A percentile compares a stretch with the other conserved stretches of the same genome.
Evolutionary conservation across 148 eudicot genomes (phyloP).

Genomic region (Dianthus caryophyllus): DNA sequence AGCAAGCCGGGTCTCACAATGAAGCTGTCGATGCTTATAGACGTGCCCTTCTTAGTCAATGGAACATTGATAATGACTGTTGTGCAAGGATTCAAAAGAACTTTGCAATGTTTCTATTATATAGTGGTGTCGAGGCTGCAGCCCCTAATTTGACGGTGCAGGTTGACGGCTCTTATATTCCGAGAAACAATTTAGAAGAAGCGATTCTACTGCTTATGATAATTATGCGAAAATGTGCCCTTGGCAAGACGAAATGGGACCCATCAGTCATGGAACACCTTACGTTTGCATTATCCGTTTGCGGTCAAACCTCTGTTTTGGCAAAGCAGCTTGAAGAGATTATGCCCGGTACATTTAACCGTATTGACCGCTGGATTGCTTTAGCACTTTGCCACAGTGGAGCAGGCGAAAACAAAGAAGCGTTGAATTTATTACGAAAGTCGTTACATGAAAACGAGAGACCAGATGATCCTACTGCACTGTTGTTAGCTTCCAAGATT

Average conservation of each 20-base stretch:
- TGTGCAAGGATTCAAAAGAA: constrained; percentile 82
- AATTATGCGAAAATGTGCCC: constrained; percentile 63
- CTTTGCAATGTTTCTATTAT: constrained; percentile 81
- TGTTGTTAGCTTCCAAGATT: constrained; percentile 76
- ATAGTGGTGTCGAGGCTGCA: constrained; percentile 80
- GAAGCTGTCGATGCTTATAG: constrained; percentile 85
- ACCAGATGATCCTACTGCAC: constrained; percentile 59
- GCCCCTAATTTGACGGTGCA: constrained; percentile 82
- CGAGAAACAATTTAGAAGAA: constrained; percentile 90
- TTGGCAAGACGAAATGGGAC: constrained; percentile 81
- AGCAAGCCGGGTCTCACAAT: constrained; percentile 52
- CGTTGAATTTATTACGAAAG: constrained; percentile 70
- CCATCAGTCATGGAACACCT: constrained; percentile 88
- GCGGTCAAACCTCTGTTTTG: constrained; percentile 71
- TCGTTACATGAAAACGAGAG: constrained; percentile 70
- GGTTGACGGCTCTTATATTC: constrained; percentile 83
- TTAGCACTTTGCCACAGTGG: constrained; percentile 74
- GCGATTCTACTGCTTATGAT: constrained; percentile 83
- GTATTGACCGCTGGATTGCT: constrained; percentile 77
- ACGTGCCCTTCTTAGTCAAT: constrained; percentile 86
- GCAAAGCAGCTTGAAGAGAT: constrained; percentile 87
- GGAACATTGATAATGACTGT: constrained; percentile 85
- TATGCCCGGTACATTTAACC: constrained; percentile 70
- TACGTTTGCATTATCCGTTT: constrained; percentile 82
- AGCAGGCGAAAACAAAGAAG: constrained; percentile 53